phyloP scores from a whole-genome alignment of 176 grass and related monocot genomes.

The Oryza coarctata region DNA sequence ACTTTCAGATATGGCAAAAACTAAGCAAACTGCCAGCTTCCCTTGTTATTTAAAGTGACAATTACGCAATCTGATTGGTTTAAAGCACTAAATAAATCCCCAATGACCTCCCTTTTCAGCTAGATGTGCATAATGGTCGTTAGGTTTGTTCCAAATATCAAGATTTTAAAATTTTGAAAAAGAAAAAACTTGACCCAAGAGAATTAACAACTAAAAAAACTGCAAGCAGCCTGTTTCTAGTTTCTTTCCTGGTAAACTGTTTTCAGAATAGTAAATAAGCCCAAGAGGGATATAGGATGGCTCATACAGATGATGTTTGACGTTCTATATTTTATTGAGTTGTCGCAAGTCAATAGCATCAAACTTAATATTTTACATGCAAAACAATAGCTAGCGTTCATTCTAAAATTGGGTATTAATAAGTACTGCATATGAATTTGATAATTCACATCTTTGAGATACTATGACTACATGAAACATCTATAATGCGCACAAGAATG shows the following conservation, averaged over 20 bases:
- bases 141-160: neutral
- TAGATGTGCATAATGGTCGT: neutral
- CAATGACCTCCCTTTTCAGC: neutral
- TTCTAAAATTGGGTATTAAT: neutral
- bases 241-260: neutral
- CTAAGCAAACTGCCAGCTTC: neutral
- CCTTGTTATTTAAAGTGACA: neutral
- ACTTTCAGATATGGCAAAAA: neutral
- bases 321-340: neutral
- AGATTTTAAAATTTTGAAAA: neutral
- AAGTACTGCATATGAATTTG: conserved; percentile 6
- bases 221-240: neutral
- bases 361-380: neutral
- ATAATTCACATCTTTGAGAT: neutral
- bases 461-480: neutral
- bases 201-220: neutral
- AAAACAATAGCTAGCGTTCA: neutral
- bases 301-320: neutral
- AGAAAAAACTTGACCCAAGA: neutral
- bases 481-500: conserved; percentile 20
- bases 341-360: neutral
- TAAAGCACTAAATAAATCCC: neutral
- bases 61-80: neutral
- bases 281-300: neutral
- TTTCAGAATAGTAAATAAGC: neutral